A percentile compares a stretch with the other conserved stretches of the same genome.
Evolutionary conservation across 176 grass and related monocot genomes (phyloP).

Genomic region (Aegilops longissima): DNA sequence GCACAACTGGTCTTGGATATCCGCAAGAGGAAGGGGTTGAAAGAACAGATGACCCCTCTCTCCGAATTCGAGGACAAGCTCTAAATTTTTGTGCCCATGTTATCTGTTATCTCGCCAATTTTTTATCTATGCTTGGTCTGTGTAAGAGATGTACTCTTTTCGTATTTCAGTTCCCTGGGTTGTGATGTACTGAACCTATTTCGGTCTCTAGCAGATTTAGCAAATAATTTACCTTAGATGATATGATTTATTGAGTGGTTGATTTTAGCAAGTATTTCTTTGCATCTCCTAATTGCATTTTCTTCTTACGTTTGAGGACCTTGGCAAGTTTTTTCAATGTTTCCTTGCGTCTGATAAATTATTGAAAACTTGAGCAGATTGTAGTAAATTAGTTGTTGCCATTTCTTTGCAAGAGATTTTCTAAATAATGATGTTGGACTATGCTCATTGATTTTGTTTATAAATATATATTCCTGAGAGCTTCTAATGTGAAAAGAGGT

Average conservation of each 20-base stretch:
- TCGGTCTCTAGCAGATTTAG: background rate
- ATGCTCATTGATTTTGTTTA: too few species aligned
- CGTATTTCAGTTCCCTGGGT: background rate
- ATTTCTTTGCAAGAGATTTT: too few species aligned
- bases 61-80: slow-evolving; percentile 73
- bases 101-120: background rate
- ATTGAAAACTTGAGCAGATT: too few species aligned
- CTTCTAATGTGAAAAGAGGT: background rate
- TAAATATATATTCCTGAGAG: background rate
- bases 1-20: slow-evolving; percentile 44
- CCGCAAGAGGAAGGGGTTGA: slow-evolving; percentile 61
- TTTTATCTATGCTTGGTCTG: background rate
- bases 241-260: background rate
- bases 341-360: too few species aligned
- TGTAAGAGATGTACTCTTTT: background rate
- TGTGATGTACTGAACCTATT: background rate
- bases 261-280: background rate
- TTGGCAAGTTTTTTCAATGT: too few species aligned
- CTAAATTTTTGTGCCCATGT: slow-evolving; percentile 9
- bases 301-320: background rate
- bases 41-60: slow-evolving; percentile 77
- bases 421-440: too few species aligned
- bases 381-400: too few species aligned
- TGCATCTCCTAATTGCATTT: background rate
- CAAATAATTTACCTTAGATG: background rate